A percentile compares a stretch with the other conserved stretches of the same genome.
Conservation (phyloP, 805 yeast species). For the Monosporozyma aquatica region DNA sequence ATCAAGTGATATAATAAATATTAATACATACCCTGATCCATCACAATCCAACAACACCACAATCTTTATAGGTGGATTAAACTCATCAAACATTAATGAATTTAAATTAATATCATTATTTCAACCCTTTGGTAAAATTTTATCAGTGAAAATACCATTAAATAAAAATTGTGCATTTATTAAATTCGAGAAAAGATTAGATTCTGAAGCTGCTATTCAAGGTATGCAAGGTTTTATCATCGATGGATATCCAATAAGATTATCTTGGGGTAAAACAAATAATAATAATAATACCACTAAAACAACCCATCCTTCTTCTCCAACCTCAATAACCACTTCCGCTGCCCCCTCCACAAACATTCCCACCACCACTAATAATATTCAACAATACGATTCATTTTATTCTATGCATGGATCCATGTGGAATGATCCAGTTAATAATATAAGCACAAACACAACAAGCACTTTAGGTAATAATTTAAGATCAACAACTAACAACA, state of each 20-base stretch:
- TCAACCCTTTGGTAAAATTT: constrained; percentile 63
- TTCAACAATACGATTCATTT: not conserved
- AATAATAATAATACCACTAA: not conserved
- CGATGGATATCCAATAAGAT: constrained; percentile 62
- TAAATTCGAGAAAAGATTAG: constrained; percentile 54
- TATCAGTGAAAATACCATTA: constrained; percentile 64
- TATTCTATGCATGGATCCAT: not conserved
- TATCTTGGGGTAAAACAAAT: constrained; percentile 59
- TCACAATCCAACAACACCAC: constrained; percentile 54
- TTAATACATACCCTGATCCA: constrained; percentile 5
- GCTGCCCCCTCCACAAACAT: too few species aligned
- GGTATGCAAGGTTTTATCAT: constrained; percentile 73
- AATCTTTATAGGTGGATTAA: constrained; percentile 69
- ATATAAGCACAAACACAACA: not conserved
- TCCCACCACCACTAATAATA: too few species aligned
- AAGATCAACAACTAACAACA: not conserved
- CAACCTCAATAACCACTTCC: not conserved
- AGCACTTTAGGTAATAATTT: too few species aligned
- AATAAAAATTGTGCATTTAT: constrained; percentile 79
- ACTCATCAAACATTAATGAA: constrained; percentile 53
- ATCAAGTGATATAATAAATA: constrained; percentile 1
- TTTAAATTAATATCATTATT: constrained; percentile 51
- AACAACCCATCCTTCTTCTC: not conserved
- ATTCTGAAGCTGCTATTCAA: constrained; percentile 69
- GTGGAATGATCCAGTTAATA: constrained; percentile 1